A percentile compares a stretch with the other conserved stretches of the same genome.
Conservation (phyloP, 176 grass and related monocot species). For the Luzula sylvatica region DNA sequence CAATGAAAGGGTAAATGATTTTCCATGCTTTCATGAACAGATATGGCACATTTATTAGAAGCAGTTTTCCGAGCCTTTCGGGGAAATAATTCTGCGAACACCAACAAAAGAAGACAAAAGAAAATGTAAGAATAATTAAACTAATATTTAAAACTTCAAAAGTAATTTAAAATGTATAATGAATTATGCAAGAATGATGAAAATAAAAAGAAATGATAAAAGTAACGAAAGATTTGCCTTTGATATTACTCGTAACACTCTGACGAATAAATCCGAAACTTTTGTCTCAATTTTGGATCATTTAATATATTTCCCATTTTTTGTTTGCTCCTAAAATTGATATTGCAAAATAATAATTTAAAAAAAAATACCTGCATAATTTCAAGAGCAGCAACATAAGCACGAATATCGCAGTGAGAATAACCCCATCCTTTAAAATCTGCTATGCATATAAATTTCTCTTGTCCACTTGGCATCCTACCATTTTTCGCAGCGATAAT, state of each 20-base stretch:
- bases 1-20: constrained; percentile 59
- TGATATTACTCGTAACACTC: too few relatives aligned
- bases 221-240: too few relatives aligned
- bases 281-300: not conserved
- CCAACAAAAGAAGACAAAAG: not conserved
- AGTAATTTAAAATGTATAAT: too few relatives aligned
- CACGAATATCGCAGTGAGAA: constrained; percentile 40
- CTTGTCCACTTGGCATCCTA: constrained; percentile 50
- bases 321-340: not conserved
- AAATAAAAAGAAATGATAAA: too few relatives aligned
- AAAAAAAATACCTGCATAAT: constrained; percentile 53
- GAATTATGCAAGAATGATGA: too few relatives aligned
- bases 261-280: too few relatives aligned
- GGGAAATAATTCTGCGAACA: constrained; percentile 66
- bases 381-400: constrained; percentile 48
- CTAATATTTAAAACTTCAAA: too few relatives aligned
- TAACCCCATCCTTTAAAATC: constrained; percentile 80
- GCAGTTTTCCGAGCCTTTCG: constrained; percentile 57
- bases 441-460: constrained; percentile 56
- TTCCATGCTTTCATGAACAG: constrained; percentile 88
- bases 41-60: constrained; percentile 53
- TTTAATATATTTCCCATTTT: not conserved
- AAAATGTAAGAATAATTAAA: too few relatives aligned
- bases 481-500: too few relatives aligned
- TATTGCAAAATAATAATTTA: not conserved